Percentiles rank a stretch among this genome's conserved stretches.
Evolutionary conservation across 2,329 filamentous ascomycete genomes (phyloP).

Genomic region (Keithomyces neogunnii): DNA sequence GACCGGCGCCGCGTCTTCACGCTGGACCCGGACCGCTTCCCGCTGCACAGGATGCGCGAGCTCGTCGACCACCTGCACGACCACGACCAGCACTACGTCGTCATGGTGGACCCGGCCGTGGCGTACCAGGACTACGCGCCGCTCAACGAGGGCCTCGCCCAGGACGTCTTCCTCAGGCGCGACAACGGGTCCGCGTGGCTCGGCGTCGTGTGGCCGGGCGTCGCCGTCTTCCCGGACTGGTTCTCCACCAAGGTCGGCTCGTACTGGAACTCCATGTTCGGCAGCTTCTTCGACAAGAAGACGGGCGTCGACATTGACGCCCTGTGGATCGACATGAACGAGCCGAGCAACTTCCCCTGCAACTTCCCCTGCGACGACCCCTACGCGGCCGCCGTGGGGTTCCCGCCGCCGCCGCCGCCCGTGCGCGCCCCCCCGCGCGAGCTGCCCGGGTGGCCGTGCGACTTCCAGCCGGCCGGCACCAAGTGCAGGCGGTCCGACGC

Average conservation of each 20-base stretch:
- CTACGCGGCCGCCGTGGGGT: slow-evolving; percentile 23
- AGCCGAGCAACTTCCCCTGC: slow-evolving; percentile 26
- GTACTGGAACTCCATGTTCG: slow-evolving; percentile 66
- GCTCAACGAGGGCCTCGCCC: slow-evolving; percentile 31
- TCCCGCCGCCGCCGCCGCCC: slow-evolving; percentile 53
- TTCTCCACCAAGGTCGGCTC: slow-evolving; percentile 54
- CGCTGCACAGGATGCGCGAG: slow-evolving; percentile 52
- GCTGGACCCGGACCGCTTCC: slow-evolving; percentile 59
- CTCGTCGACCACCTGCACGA: slow-evolving; percentile 58
- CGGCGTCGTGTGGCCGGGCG: slow-evolving; percentile 71
- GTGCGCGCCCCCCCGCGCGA: slow-evolving; percentile 54
- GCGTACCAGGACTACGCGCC: slow-evolving; percentile 39
- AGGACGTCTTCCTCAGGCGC: slow-evolving; percentile 40
- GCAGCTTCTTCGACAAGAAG: slow-evolving; percentile 52
- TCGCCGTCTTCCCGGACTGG: slow-evolving; percentile 69
- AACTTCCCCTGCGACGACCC: slow-evolving; percentile 20
- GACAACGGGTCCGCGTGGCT: slow-evolving; percentile 48
- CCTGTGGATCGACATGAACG: slow-evolving; percentile 68
- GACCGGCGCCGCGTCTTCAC: slow-evolving; percentile 47
- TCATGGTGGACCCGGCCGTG: slow-evolving; percentile 70
- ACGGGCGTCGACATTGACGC: slow-evolving; percentile 67
- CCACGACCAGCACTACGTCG: slow-evolving; percentile 59
- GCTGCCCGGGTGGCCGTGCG: slow-evolving; percentile 58
- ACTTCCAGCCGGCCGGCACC: slow-evolving; percentile 17
- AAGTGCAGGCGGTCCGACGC: slow-evolving; percentile 7